Percentiles rank a stretch among this genome's conserved stretches.
Conservation (phyloP, 2,329 filamentous ascomycete genomes). For the Aspergillus clavatus region DNA sequence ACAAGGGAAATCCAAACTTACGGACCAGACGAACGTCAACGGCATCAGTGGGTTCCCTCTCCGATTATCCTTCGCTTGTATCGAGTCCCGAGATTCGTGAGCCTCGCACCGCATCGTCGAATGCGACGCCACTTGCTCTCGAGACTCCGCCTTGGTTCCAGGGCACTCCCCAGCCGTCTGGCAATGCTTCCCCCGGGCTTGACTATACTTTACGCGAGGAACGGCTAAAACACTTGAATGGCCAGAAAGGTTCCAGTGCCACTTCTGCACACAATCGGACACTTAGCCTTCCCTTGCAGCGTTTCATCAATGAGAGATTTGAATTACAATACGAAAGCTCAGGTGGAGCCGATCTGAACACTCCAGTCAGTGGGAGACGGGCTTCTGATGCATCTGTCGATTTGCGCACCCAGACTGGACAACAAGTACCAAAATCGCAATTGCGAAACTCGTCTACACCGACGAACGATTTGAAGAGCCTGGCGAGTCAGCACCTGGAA, state of each 20-base stretch:
- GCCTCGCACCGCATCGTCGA: constrained; percentile 24
- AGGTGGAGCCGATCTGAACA: constrained; percentile 9
- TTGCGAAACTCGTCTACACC: constrained; percentile 13
- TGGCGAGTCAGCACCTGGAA: constrained; percentile 11
- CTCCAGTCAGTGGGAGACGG: constrained; percentile 8
- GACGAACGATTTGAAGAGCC: constrained; percentile 4
- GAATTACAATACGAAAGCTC: constrained; percentile 25
- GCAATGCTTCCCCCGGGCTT: constrained; percentile 15
- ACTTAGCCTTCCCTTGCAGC: constrained; percentile 36
- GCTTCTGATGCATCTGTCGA: constrained; percentile 24
- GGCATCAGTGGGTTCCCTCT: constrained; percentile 28
- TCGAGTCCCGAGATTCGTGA: constrained; percentile 28
- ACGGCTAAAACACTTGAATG: constrained; percentile 26
- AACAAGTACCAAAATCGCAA: neutral
- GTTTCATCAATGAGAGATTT: constrained; percentile 37
- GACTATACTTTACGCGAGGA: constrained; percentile 30
- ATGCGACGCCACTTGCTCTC: constrained; percentile 20
- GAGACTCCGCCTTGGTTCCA: constrained; percentile 23
- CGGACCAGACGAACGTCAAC: constrained; percentile 24
- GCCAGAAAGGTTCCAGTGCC: constrained; percentile 19
- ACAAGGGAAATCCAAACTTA: constrained; percentile 14
- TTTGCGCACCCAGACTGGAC: constrained; percentile 8
- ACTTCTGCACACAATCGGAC: constrained; percentile 26
- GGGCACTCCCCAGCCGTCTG: constrained; percentile 14
- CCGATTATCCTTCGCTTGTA: constrained; percentile 28